Evolutionary conservation across 176 grass and related monocot genomes (phyloP).

Genomic region (Bothriochloa decipiens): DNA sequence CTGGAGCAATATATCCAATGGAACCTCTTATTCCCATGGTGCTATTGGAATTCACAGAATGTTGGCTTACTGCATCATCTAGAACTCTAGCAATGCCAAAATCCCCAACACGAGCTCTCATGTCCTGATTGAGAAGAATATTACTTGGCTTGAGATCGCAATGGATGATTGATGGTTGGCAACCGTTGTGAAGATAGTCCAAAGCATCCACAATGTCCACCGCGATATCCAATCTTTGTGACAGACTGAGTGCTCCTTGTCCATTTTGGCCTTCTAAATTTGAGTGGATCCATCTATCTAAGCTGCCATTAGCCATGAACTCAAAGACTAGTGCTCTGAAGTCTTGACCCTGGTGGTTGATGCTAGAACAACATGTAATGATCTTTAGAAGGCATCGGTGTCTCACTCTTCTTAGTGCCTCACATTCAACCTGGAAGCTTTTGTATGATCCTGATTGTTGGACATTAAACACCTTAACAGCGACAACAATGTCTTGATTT

Average conservation of each 20-base stretch:
- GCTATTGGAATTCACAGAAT: background rate
- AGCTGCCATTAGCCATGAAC: conserved; percentile 37
- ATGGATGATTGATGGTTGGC: conserved; percentile 44
- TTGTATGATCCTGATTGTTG: conserved; percentile 16
- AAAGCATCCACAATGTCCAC: conserved; percentile 40
- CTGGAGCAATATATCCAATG: conserved; percentile 60
- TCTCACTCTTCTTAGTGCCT: conserved; percentile 32
- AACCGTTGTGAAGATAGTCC: conserved; percentile 36
- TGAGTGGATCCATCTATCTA: conserved; percentile 46
- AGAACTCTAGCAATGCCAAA: conserved; percentile 54
- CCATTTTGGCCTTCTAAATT: too few relatives aligned
- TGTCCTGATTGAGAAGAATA: conserved; percentile 55
- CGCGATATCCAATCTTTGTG: conserved; percentile 14
- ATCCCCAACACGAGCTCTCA: conserved; percentile 51
- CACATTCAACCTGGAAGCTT: conserved; percentile 52
- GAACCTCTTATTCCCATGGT: conserved; percentile 51
- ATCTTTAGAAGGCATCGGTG: conserved; percentile 50
- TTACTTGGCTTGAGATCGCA: conserved; percentile 72
- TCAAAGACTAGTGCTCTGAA: conserved; percentile 46
- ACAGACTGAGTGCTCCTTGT: background rate
- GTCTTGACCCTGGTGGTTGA: conserved; percentile 37
- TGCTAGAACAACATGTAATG: conserved; percentile 42
- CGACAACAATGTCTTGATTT: background rate
- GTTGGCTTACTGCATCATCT: background rate
- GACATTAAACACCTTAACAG: conserved; percentile 45